Evolutionary conservation across 2,329 filamentous ascomycete species (phyloP).

Genomic region (Seiridium cupressi): DNA sequence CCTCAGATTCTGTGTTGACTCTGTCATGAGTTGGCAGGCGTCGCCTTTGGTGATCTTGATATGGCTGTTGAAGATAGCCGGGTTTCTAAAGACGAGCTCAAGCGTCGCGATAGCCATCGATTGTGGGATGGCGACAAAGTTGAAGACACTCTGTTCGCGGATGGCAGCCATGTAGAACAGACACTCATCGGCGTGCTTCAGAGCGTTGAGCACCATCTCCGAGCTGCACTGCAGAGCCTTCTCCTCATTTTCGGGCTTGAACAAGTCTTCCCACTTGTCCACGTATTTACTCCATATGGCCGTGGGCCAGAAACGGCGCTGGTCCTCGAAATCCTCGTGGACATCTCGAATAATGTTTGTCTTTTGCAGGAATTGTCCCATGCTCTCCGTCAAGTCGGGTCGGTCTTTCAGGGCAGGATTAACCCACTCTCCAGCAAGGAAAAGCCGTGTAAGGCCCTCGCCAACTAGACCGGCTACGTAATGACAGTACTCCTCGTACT

Average conservation of each 20-base stretch:
- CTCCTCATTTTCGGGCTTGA: constrained; percentile 74
- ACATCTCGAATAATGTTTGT: constrained; percentile 98
- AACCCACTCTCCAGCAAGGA: constrained; percentile 82
- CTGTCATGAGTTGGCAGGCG: constrained; percentile 86
- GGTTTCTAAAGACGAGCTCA: constrained; percentile 90
- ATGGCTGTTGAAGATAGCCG: constrained; percentile 78
- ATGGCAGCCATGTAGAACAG: constrained; percentile 97
- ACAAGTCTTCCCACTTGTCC: constrained; percentile 83
- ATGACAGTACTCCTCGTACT: constrained; percentile 97
- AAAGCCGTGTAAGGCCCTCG: constrained; percentile 86
- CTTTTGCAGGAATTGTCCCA: constrained; percentile 97
- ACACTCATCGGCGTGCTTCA: constrained; percentile 86
- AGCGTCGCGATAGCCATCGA: constrained; percentile 96
- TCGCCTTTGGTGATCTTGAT: constrained; percentile 97
- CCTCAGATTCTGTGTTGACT: constrained; percentile 87
- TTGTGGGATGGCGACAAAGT: constrained; percentile 97
- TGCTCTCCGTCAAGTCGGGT: constrained; percentile 82
- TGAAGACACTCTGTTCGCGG: constrained; percentile 96
- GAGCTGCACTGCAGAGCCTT: constrained; percentile 82
- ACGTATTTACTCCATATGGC: constrained; percentile 98
- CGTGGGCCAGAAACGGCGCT: constrained; percentile 88
- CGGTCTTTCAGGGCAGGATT: constrained; percentile 81
- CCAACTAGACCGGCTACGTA: constrained; percentile 99
- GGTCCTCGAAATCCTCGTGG: constrained; percentile 83
- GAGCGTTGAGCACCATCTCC: constrained; percentile 89